Conservation (phyloP, 2,329 filamentous ascomycete species). For the Dactylellina sp. region DNA sequence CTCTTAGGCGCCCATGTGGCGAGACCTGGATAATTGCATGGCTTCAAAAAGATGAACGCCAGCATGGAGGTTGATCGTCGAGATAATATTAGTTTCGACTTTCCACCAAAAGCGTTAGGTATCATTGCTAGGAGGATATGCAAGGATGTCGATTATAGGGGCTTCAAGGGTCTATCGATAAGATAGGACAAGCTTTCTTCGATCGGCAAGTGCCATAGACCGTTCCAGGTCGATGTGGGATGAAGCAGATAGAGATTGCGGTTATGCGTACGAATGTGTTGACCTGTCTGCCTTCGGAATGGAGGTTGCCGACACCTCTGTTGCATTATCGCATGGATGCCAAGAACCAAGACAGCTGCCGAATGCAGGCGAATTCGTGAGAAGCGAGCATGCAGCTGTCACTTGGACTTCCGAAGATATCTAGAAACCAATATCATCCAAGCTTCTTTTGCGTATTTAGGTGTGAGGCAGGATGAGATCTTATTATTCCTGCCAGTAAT, state of each 20-base stretch:
- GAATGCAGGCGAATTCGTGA: background rate
- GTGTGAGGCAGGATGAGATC: too few relatives aligned
- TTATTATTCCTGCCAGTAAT: too few relatives aligned
- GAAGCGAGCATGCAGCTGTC: conserved; percentile 9
- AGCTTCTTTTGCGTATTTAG: too few relatives aligned
- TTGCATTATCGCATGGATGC: conserved; percentile 20
- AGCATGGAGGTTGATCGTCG: background rate
- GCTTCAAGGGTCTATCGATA: conserved; percentile 7
- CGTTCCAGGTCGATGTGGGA: background rate
- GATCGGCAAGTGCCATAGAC: background rate
- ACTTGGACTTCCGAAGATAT: background rate
- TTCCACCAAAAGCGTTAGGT: background rate
- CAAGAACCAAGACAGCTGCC: conserved; percentile 27
- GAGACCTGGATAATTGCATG: background rate
- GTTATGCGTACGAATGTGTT: conserved; percentile 16
- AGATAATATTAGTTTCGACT: background rate
- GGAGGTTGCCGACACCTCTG: background rate
- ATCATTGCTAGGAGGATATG: background rate
- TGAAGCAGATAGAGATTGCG: background rate
- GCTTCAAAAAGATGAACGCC: too few relatives aligned
- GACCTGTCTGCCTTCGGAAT: conserved; percentile 2
- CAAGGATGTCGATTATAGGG: conserved; percentile 7
- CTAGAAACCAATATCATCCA: too few relatives aligned
- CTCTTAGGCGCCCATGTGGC: background rate
- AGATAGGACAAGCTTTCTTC: background rate